Evolutionary conservation across 2,329 filamentous ascomycete genomes (phyloP).

Genomic region (Talaromyces sp.): DNA sequence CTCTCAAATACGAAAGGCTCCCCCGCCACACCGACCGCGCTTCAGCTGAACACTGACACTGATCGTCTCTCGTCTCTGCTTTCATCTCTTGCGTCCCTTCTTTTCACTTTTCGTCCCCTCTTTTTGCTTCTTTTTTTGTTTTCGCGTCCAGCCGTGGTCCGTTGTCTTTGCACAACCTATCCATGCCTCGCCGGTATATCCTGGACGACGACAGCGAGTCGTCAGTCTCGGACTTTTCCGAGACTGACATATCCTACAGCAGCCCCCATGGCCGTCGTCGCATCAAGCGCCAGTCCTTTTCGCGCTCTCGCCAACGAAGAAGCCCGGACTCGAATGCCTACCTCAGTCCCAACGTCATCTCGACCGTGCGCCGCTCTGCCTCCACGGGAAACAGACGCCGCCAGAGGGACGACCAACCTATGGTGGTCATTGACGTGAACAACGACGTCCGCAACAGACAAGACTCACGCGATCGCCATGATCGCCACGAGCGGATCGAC

Average conservation of each 20-base stretch:
- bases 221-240: conserved; percentile 17
- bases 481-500: conserved; percentile 20
- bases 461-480: conserved; percentile 21
- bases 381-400: conserved; percentile 32
- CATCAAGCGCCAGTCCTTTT: conserved; percentile 26
- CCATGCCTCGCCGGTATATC: conserved; percentile 5
- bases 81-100: background rate
- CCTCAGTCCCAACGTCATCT: conserved; percentile 19
- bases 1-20: conserved; percentile 1
- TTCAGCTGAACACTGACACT: conserved; percentile 5
- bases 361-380: conserved; percentile 26
- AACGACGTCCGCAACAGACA: conserved; percentile 20
- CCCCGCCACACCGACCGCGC: background rate
- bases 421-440: conserved; percentile 32
- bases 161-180: background rate
- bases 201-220: background rate
- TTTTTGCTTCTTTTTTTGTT: background rate
- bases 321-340: conserved; percentile 20
- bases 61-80: background rate
- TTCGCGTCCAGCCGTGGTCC: background rate
- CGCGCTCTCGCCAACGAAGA: conserved; percentile 21
- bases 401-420: conserved; percentile 17
- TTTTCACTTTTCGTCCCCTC: background rate
- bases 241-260: conserved; percentile 29
- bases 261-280: conserved; percentile 16